phyloP scores from a whole-genome alignment of 139 green algal species.

The Pycnococcus provasolii region DNA sequence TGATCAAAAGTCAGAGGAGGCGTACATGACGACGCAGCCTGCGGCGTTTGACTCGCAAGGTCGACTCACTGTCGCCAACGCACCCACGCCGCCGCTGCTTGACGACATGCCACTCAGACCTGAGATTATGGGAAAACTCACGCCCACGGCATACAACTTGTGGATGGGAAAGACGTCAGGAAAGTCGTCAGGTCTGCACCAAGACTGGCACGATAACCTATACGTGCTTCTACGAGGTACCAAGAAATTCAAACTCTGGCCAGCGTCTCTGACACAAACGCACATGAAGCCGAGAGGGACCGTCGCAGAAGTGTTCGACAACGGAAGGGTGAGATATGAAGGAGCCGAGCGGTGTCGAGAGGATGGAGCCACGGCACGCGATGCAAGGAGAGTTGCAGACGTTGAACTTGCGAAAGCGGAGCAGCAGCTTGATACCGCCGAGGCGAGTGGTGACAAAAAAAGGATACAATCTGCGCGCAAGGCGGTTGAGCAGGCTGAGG shows the following conservation, averaged over 20 bases:
- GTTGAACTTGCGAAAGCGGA: background rate
- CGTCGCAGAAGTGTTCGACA: background rate
- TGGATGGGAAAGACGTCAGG: background rate
- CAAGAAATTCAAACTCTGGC: constrained; percentile 4
- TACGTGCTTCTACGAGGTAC: constrained; percentile 10
- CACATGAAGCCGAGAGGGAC: background rate
- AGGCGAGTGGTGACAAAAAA: background rate
- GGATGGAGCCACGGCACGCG: background rate
- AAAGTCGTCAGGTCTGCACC: background rate
- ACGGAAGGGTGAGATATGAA: constrained; percentile 3
- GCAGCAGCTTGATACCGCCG: background rate
- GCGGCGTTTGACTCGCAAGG: background rate
- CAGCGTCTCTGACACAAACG: background rate
- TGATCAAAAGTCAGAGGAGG: too few species aligned
- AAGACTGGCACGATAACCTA: constrained; percentile 16
- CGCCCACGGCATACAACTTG: background rate
- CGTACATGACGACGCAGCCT: background rate
- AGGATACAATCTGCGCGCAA: background rate
- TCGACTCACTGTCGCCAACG: background rate
- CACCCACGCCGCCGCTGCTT: background rate
- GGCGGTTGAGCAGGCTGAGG: constrained; percentile 1
- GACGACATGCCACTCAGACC: background rate
- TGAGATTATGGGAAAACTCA: background rate
- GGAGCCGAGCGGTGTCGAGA: background rate
- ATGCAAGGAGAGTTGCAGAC: background rate